Percentiles rank a stretch among this genome's conserved stretches.
Evolutionary conservation across 371 early-diverging fungal species (phyloP).

Genomic region (Mucor sp.): DNA sequence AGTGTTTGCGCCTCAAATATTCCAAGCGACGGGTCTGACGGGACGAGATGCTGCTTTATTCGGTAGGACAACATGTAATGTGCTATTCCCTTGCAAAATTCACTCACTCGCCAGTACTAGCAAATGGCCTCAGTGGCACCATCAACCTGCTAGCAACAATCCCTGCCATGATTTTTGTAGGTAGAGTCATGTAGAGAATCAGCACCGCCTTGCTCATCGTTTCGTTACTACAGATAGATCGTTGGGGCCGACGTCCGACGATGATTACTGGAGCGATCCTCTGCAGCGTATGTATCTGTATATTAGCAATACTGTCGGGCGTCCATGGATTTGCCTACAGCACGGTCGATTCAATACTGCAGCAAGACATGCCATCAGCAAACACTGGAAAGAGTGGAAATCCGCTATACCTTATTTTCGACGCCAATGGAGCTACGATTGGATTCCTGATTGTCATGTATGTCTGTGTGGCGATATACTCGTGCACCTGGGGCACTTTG

Average conservation of each 20-base stretch:
- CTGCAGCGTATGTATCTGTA: slow-evolving; percentile 44
- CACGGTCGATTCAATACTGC: slow-evolving; percentile 19
- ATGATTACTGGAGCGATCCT: slow-evolving; percentile 54
- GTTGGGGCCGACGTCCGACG: slow-evolving; percentile 68
- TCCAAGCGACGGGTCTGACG: slow-evolving; percentile 64
- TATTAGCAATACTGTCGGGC: slow-evolving; percentile 57
- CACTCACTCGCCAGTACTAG: too few relatives aligned
- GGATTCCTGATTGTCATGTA: slow-evolving; percentile 71
- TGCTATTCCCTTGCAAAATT: too few relatives aligned
- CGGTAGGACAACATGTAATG: slow-evolving; percentile 28
- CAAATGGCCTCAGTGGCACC: slow-evolving; percentile 70
- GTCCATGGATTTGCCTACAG: slow-evolving; percentile 39
- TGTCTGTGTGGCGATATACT: slow-evolving; percentile 75
- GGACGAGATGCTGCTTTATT: slow-evolving; percentile 53
- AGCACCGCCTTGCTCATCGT: background rate
- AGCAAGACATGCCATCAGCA: slow-evolving; percentile 3
- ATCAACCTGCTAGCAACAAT: slow-evolving; percentile 72
- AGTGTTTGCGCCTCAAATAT: slow-evolving; percentile 69
- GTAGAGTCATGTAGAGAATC: background rate
- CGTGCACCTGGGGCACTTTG: slow-evolving; percentile 89
- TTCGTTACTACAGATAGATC: slow-evolving; percentile 61
- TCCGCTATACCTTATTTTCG: slow-evolving; percentile 29
- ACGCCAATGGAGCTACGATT: slow-evolving; percentile 44
- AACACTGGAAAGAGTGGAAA: slow-evolving; percentile 24
- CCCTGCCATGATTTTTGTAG: slow-evolving; percentile 76